These are phyloP conservation scores for Leccinum truebloodii DNA, from an alignment of 768 basidiomycete species.

Conservation along the genomic window DNA sequence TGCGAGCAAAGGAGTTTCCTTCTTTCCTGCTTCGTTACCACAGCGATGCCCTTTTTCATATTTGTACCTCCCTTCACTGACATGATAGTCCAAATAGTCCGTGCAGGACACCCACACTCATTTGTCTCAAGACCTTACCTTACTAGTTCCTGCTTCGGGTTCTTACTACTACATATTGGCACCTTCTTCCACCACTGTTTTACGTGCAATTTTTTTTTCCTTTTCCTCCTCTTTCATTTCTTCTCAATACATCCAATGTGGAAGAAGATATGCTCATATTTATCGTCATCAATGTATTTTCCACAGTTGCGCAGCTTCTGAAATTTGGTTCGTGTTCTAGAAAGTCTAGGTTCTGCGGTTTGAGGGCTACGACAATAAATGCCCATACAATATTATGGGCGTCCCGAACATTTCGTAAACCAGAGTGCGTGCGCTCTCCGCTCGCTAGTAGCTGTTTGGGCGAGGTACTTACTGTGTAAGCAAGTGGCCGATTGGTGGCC, in stretches of 20 bases:
- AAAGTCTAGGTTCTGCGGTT: not conserved
- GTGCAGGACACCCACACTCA: not conserved
- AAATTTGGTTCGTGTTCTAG: not conserved
- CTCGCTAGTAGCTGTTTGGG: not conserved
- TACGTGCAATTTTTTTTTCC: not conserved
- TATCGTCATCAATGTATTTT: not conserved
- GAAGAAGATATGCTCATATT: not conserved
- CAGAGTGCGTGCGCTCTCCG: not conserved
- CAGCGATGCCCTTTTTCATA: not conserved
- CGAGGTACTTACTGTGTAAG: not conserved
- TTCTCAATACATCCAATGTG: not conserved
- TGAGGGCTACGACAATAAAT: not conserved
- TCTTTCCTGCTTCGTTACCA: not conserved
- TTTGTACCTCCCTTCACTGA: constrained; percentile 7
- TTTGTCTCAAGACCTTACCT: constrained; percentile 1
- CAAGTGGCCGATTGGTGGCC: not conserved
- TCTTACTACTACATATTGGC: constrained; percentile 1
- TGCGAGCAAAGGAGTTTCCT: not conserved
- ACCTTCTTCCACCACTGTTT: not conserved
- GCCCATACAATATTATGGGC: not conserved
- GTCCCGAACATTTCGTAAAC: not conserved
- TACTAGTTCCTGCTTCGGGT: not conserved
- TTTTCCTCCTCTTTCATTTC: not conserved
- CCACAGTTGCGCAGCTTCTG: not conserved
- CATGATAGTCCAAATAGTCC: constrained; percentile 9